phyloP scores from a whole-genome alignment of 2,329 filamentous ascomycete genomes.

The Anisogramma anomala region DNA sequence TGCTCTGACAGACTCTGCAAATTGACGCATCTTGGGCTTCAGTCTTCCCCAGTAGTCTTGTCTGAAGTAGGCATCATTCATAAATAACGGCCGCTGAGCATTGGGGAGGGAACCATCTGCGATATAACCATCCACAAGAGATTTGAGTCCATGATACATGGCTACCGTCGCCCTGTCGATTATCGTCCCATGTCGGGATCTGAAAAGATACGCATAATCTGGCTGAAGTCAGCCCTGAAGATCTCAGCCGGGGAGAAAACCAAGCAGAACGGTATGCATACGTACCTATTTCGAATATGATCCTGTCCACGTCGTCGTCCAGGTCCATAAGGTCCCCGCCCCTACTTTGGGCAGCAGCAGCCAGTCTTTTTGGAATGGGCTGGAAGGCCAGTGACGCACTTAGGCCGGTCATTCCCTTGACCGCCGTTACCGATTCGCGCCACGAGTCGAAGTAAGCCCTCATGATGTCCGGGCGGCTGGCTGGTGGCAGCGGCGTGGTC shows the following conservation, averaged over 20 bases:
- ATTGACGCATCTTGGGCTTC: slow-evolving; percentile 22
- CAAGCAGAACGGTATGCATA: not conserved
- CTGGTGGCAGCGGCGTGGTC: slow-evolving; percentile 17
- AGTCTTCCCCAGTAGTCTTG: slow-evolving; percentile 33
- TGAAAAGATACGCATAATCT: slow-evolving; percentile 28
- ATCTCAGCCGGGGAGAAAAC: not conserved
- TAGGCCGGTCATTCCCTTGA: slow-evolving; percentile 10
- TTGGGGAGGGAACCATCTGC: slow-evolving; percentile 24
- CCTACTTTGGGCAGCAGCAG: slow-evolving; percentile 21
- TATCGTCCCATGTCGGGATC: slow-evolving; percentile 21
- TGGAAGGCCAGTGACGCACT: slow-evolving; percentile 19
- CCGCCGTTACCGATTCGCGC: slow-evolving; percentile 9
- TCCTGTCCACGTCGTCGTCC: slow-evolving; percentile 27
- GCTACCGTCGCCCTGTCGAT: slow-evolving; percentile 27
- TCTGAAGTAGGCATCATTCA: slow-evolving; percentile 31
- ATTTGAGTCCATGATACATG: slow-evolving; percentile 24
- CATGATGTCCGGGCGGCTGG: slow-evolving; percentile 10
- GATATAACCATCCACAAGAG: slow-evolving; percentile 22
- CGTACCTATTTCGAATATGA: slow-evolving; percentile 28
- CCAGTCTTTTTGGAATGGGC: slow-evolving; percentile 25
- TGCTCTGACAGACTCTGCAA: slow-evolving; percentile 25
- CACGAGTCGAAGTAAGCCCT: slow-evolving; percentile 17
- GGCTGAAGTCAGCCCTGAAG: not conserved
- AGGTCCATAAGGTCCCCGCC: slow-evolving; percentile 30
- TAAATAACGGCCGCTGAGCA: slow-evolving; percentile 30